Conservation (phyloP, 352 stramenopile species). For the Globisporangium nunn region DNA sequence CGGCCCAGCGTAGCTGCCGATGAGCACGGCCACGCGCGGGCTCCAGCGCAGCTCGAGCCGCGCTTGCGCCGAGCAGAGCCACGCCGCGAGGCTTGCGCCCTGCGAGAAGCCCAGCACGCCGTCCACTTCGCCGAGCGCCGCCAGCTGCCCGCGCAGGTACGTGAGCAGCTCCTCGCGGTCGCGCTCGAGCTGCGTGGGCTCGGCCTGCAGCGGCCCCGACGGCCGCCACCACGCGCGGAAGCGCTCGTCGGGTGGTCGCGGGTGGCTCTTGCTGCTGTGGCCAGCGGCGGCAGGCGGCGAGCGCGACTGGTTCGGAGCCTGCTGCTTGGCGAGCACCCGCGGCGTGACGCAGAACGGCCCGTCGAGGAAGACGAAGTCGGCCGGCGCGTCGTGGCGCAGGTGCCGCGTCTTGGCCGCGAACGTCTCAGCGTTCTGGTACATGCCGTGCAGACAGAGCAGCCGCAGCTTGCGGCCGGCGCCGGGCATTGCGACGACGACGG, state of each 20-base stretch:
- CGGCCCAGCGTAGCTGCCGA: conserved; percentile 66
- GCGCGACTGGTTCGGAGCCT: conserved; percentile 8
- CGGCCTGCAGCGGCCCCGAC: conserved; percentile 19
- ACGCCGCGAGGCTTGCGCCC: conserved; percentile 67
- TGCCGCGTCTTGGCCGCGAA: conserved; percentile 68
- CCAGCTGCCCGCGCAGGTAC: background rate
- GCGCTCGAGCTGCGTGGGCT: no score
- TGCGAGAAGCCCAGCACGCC: conserved; percentile 82
- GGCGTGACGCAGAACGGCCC: conserved; percentile 67
- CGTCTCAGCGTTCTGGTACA: conserved; percentile 75
- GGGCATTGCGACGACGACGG: conserved; percentile 21
- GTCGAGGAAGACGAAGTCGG: conserved; percentile 72
- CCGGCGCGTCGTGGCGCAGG: conserved; percentile 24
- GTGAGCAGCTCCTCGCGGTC: no score
- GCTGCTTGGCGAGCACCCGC: conserved; percentile 48
- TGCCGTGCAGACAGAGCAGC: conserved; percentile 42
- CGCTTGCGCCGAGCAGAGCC: conserved; percentile 70
- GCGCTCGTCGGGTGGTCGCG: conserved; percentile 35
- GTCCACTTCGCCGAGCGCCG: conserved; percentile 55
- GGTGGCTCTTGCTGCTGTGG: background rate
- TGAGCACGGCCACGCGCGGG: conserved; percentile 60
- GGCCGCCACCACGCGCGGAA: conserved; percentile 78
- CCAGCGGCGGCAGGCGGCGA: background rate
- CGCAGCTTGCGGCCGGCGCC: conserved; percentile 23
- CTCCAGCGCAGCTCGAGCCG: conserved; percentile 56